Evolutionary conservation across 2,329 filamentous ascomycete genomes (phyloP).

Genomic region (Trichoderma hamatum): DNA sequence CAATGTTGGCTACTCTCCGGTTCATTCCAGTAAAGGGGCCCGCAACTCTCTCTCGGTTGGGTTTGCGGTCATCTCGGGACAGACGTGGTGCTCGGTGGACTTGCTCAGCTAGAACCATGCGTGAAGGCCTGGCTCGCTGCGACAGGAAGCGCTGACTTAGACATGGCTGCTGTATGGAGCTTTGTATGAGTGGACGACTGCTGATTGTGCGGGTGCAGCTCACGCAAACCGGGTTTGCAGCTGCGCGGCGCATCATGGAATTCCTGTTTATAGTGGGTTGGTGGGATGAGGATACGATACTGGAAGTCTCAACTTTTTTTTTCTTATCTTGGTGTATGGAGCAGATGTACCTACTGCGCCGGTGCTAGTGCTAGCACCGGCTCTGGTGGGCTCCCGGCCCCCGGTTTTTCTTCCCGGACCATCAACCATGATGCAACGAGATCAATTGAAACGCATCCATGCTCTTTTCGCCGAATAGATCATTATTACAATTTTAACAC

Average conservation of each 20-base stretch:
- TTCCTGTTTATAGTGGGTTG: background rate
- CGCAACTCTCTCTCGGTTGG: constrained; percentile 44
- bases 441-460: background rate
- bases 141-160: constrained; percentile 43
- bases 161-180: constrained; percentile 40
- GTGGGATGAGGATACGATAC: constrained; percentile 2
- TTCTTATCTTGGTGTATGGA: constrained; percentile 9
- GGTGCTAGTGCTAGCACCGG: constrained; percentile 11
- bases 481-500: background rate
- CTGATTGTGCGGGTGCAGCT: constrained; percentile 29
- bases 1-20: constrained; percentile 51
- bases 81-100: constrained; percentile 48
- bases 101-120: constrained; percentile 61
- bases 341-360: background rate
- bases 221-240: constrained; percentile 30
- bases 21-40: constrained; percentile 63
- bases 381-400: background rate
- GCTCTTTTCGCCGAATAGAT: background rate
- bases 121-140: constrained; percentile 49
- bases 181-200: constrained; percentile 26
- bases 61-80: constrained; percentile 41
- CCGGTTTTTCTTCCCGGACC: background rate
- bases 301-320: constrained; percentile 18
- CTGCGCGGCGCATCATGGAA: constrained; percentile 26
- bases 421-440: background rate